Conservation (phyloP, 108 stramenopile species). For the Cyclotella sp. region DNA sequence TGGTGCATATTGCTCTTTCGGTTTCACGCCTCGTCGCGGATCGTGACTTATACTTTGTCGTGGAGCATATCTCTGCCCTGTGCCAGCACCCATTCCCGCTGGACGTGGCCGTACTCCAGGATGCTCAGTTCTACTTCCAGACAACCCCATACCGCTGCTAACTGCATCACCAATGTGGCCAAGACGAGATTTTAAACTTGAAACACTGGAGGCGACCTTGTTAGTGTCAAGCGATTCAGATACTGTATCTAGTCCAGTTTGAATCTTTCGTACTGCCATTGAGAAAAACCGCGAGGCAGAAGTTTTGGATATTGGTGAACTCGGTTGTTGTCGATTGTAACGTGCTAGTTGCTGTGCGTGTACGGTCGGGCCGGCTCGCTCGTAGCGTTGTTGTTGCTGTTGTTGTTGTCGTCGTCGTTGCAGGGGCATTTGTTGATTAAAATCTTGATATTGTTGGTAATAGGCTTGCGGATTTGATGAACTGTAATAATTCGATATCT, state of each 20-base stretch:
- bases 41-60: conserved; percentile 6
- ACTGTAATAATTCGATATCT: neutral
- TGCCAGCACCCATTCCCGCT: neutral
- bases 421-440: conserved; percentile 8
- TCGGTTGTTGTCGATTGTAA: conserved; percentile 8
- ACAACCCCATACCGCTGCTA: conserved; percentile 10
- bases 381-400: conserved; percentile 9
- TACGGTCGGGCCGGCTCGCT: neutral
- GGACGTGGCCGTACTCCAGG: conserved; percentile 3
- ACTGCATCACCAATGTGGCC: conserved; percentile 34
- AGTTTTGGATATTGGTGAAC: conserved; percentile 5
- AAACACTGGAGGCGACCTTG: conserved; percentile 44
- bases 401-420: conserved; percentile 9
- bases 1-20: conserved; percentile 42
- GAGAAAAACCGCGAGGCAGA: conserved; percentile 42
- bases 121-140: neutral
- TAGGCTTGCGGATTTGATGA: neutral
- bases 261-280: conserved; percentile 35
- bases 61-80: conserved; percentile 17
- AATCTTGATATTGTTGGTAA: neutral
- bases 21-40: neutral
- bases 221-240: conserved; percentile 42
- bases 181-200: conserved; percentile 41
- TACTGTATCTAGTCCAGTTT: conserved; percentile 44
- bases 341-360: conserved; percentile 20